Percentiles rank a stretch among this genome's conserved stretches.
phyloP scores from a whole-genome alignment of 768 basidiomycete species.

The Tricholoma saponaceum region DNA sequence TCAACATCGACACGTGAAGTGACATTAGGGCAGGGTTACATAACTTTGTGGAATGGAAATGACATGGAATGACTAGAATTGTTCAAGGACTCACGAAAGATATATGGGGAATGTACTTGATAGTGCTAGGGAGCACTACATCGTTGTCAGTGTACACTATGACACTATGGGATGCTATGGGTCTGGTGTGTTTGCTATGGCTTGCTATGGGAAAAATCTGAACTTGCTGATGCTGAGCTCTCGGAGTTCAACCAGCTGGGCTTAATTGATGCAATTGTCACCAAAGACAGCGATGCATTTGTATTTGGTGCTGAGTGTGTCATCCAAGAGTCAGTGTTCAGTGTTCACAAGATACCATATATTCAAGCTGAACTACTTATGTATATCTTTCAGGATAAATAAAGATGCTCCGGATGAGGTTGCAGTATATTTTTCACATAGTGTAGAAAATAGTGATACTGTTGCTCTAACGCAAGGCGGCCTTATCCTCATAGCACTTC shows the following conservation, averaged over 20 bases:
- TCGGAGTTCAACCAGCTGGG: conserved; percentile 35
- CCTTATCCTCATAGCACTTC: conserved; percentile 54
- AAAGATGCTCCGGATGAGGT: background rate
- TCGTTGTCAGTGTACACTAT: too few relatives aligned
- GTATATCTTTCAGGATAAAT: background rate
- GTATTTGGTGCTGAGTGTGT: conserved; percentile 40
- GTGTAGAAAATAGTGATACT: background rate
- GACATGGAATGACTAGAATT: too few relatives aligned
- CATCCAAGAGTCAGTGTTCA: conserved; percentile 30
- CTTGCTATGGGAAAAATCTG: too few relatives aligned
- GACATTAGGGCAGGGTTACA: too few relatives aligned
- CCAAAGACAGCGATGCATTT: conserved; percentile 45
- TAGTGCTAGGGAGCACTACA: too few relatives aligned
- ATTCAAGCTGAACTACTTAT: background rate
- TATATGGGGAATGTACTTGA: too few relatives aligned
- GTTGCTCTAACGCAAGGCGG: conserved; percentile 27
- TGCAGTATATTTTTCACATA: background rate
- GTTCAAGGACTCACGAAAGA: too few relatives aligned
- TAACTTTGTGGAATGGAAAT: too few relatives aligned
- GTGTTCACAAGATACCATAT: background rate
- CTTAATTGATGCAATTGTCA: conserved; percentile 41
- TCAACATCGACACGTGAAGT: too few relatives aligned
- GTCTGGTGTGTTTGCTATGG: too few relatives aligned
- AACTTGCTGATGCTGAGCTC: too few relatives aligned
- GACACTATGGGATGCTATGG: too few relatives aligned